A percentile compares a stretch with the other conserved stretches of the same genome.
Evolutionary conservation across 2,329 filamentous ascomycete species (phyloP).

Genomic region (Pezicula neosporulosa): DNA sequence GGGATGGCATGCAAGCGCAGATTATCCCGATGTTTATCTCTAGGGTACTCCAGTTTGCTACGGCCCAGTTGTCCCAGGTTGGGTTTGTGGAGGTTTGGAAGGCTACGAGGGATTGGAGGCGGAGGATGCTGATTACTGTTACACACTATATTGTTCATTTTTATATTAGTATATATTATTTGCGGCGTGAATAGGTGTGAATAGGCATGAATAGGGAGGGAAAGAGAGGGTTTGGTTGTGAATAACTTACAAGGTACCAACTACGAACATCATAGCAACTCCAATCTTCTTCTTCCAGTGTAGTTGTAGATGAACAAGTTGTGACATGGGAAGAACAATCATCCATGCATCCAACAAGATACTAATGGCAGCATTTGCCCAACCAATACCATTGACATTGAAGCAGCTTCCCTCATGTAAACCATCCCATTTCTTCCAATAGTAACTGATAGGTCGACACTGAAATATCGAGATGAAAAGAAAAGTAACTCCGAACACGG

Average conservation of each 20-base stretch:
- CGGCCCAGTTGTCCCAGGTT: constrained; percentile 20
- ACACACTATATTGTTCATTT: constrained; percentile 15
- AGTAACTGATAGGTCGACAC: constrained; percentile 46
- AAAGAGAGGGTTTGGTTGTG: too few species aligned
- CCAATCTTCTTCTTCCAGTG: constrained; percentile 46
- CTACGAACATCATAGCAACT: constrained; percentile 47
- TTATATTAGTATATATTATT: too few species aligned
- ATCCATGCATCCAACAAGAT: constrained; percentile 51
- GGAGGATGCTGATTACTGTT: constrained; percentile 21
- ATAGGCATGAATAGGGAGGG: too few species aligned
- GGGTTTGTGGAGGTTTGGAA: constrained; percentile 17
- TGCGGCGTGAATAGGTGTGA: too few species aligned
- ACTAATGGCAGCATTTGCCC: constrained; percentile 48
- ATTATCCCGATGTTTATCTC: constrained; percentile 24
- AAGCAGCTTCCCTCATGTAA: constrained; percentile 44
- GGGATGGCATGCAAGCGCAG: constrained; percentile 21
- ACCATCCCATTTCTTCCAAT: constrained; percentile 51
- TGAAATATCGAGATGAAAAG: constrained; percentile 40
- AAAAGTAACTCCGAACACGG: constrained; percentile 34
- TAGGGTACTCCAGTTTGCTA: constrained; percentile 17
- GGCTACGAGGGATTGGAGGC: constrained; percentile 18
- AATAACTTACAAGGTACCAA: constrained; percentile 37
- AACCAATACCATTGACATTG: constrained; percentile 44
- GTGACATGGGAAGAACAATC: constrained; percentile 45
- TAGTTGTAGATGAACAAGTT: constrained; percentile 38